A percentile compares a stretch with the other conserved stretches of the same genome.
Conservation (phyloP, 2,329 filamentous ascomycete species). For the Fusarium napiforme region DNA sequence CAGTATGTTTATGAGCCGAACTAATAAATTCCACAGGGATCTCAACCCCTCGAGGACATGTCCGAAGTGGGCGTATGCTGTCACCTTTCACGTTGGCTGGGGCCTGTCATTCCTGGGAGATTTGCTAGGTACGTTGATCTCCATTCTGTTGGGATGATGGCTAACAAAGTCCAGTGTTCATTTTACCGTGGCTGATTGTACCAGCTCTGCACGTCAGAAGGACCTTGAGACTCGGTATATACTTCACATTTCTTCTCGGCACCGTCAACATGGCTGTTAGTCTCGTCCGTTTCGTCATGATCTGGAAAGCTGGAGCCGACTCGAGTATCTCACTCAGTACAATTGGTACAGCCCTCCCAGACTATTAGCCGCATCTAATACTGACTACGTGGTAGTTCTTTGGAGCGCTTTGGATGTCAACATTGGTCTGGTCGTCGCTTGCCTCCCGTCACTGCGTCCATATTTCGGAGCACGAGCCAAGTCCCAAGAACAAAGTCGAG, state of each 20-base stretch:
- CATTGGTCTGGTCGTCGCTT: constrained; percentile 32
- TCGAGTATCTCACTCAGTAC: constrained; percentile 14
- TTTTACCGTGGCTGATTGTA: constrained; percentile 29
- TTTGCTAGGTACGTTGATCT: neutral
- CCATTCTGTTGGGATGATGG: fast-evolving
- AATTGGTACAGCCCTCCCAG: neutral
- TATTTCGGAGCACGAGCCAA: constrained; percentile 22
- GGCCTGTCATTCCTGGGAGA: constrained; percentile 24
- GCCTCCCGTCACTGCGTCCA: constrained; percentile 30
- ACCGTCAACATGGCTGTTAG: constrained; percentile 32
- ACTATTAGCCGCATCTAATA: fast-evolving
- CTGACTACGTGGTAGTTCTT: neutral
- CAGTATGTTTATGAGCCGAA: too few relatives aligned
- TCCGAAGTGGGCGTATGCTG: neutral
- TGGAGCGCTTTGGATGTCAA: constrained; percentile 33
- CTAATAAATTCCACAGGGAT: neutral
- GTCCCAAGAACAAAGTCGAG: neutral
- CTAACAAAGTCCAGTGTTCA: neutral
- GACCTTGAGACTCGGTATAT: constrained; percentile 20
- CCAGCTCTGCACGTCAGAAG: constrained; percentile 8
- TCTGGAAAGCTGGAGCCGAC: constrained; percentile 19
- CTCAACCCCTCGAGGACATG: neutral
- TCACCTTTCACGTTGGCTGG: constrained; percentile 26
- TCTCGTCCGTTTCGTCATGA: constrained; percentile 19
- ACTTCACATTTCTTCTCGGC: constrained; percentile 31